Conservation (phyloP, 2,329 filamentous ascomycete genomes). For the Alternaria brassicicola region DNA sequence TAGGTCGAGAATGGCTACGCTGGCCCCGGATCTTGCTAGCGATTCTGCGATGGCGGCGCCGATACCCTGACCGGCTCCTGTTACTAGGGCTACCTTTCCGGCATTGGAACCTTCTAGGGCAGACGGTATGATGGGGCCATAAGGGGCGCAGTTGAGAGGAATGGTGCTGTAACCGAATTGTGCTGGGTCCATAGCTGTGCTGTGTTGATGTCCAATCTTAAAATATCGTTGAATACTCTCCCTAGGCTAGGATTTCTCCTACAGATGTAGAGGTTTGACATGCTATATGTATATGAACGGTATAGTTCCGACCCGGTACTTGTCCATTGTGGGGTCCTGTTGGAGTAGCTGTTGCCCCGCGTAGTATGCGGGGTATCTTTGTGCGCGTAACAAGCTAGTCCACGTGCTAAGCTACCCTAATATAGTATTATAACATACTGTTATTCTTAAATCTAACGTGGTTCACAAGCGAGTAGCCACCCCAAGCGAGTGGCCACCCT, state of each 20-base stretch:
- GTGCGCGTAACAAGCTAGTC: too few relatives aligned
- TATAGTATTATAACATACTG: too few relatives aligned
- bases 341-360: constrained; percentile 10
- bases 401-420: too few relatives aligned
- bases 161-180: constrained; percentile 31
- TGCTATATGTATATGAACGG: not conserved
- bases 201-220: not conserved
- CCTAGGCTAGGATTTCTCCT: not conserved
- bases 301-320: not conserved
- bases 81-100: constrained; percentile 37
- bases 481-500: too few relatives aligned
- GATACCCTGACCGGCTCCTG: constrained; percentile 38
- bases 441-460: too few relatives aligned
- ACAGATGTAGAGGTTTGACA: not conserved
- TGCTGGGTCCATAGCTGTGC: constrained; percentile 26
- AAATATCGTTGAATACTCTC: too few relatives aligned
- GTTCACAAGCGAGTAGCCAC: too few relatives aligned
- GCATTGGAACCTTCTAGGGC: constrained; percentile 25
- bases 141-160: constrained; percentile 26
- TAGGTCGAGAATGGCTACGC: constrained; percentile 36
- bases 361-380: constrained; percentile 5
- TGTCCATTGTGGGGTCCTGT: constrained; percentile 2
- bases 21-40: constrained; percentile 35
- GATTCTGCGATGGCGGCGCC: constrained; percentile 37
- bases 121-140: constrained; percentile 22